These are phyloP conservation scores for Cryptococcus wingfieldii DNA, from an alignment of 1,284 basidiomycete species.

Conservation along the genomic window DNA sequence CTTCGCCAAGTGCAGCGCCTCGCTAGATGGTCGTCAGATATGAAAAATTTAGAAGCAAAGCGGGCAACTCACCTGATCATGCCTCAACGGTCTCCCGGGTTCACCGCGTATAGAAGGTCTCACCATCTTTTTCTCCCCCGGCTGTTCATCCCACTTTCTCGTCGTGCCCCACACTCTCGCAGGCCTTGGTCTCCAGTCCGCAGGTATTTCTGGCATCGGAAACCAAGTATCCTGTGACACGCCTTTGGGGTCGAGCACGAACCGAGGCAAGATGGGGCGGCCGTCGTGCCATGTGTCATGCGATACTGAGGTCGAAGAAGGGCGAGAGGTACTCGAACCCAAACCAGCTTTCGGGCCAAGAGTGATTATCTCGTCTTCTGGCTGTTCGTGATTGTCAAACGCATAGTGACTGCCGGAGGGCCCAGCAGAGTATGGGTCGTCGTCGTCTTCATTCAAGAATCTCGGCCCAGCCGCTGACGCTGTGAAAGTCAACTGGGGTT, in stretches of 20 bases:
- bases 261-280: constrained; percentile 66
- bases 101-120: constrained; percentile 27
- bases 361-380: constrained; percentile 59
- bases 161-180: constrained; percentile 64
- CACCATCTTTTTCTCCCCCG: constrained; percentile 48
- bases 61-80: constrained; percentile 41
- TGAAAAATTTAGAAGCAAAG: neutral
- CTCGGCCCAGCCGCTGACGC: constrained; percentile 27
- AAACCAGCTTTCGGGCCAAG: constrained; percentile 26
- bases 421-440: constrained; percentile 68
- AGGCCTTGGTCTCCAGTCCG: constrained; percentile 81
- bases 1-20: constrained; percentile 78
- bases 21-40: constrained; percentile 55
- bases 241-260: constrained; percentile 64
- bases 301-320: too few species aligned
- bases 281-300: constrained; percentile 65
- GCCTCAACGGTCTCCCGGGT: constrained; percentile 34
- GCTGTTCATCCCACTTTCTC: constrained; percentile 55
- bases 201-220: constrained; percentile 69
- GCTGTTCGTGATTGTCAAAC: constrained; percentile 62
- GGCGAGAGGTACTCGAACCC: neutral
- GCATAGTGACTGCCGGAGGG: constrained; percentile 53
- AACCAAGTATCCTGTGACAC: constrained; percentile 74
- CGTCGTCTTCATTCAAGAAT: constrained; percentile 81
- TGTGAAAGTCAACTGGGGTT: neutral